Base-by-base conservation (phyloP, 768 basidiomycete genomes). In the Clitopilus hobsonii region DNA sequence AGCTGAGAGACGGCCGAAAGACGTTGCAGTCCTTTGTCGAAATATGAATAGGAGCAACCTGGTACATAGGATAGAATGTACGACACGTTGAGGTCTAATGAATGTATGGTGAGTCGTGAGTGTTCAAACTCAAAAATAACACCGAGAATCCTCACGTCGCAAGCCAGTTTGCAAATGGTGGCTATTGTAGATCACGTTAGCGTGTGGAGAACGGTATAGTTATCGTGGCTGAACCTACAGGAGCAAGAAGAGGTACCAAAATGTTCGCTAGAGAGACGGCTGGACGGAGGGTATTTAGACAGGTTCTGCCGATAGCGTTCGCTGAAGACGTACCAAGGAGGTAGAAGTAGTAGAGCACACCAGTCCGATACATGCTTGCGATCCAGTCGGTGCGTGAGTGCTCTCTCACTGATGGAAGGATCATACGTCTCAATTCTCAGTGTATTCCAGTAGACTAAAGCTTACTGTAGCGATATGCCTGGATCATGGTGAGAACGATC, bases 61-160 rank as follows among this genome's bases (percentile, higher is more conserved):
- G 27, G 63, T 74, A 60, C 72, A 74, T 36, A 77, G 61, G 10
- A 76, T 63, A 6, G 74, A 75, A 58, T 77, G 76, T n/a, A 76
- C 55, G 24, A 75, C 72, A 27, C 75, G 71, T 57, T 77, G 75
- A 6, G 73, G 72, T 13, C 41, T 45, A 11, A 20, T 11, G 30
- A 3, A 5, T 45, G 5, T 16, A 45, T 20, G 11, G 11, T 11
- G n/a, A 20, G 30, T 16, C 7, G 16, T 16, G 16, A 32, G 30
- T 7, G 30, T 32, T 7, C 8, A 32, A n/a, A n/a, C n/a, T n/a
- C n/a, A n/a, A n/a, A n/a, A n/a, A n/a, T n/a, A n/a, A n/a, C n/a
- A n/a, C n/a, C n/a, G n/a, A n/a, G n/a, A n/a, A n/a, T n/a, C n/a
- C 41, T 18, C 22, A 45, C 41, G 74, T 72, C 51, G 71, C 71